Percentiles rank a stretch among this genome's conserved stretches.
Conservation (phyloP, 345 rosid species). For the Corchorus olitorius region DNA sequence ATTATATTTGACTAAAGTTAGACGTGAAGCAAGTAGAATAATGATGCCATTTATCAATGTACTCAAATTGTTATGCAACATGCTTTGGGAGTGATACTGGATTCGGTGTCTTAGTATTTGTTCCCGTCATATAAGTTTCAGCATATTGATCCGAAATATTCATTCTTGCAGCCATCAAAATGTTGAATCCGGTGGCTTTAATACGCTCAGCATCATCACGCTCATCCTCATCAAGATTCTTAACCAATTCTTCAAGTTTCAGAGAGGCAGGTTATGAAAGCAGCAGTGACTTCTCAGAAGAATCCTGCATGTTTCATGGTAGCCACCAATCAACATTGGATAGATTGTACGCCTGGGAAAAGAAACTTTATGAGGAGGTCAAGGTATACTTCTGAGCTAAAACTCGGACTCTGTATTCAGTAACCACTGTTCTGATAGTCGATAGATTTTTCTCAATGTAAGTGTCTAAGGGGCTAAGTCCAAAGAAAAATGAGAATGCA, state of each 20-base stretch:
- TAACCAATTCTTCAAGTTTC: constrained; percentile 57
- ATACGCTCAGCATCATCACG: constrained; percentile 91
- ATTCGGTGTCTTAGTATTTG: not conserved
- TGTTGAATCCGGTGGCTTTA: constrained; percentile 90
- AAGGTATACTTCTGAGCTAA: constrained; percentile 47
- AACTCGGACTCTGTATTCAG: not conserved
- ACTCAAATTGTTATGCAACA: not conserved
- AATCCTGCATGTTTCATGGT: constrained; percentile 55
- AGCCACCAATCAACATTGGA: constrained; percentile 90
- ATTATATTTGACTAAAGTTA: not conserved
- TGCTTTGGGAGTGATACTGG: not conserved
- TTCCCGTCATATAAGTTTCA: not conserved
- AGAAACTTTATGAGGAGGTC: constrained; percentile 95
- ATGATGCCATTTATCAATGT: not conserved
- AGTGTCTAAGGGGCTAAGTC: not conserved
- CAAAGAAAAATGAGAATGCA: no score
- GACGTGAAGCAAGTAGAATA: not conserved
- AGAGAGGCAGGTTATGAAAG: constrained; percentile 61
- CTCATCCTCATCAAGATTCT: constrained; percentile 77
- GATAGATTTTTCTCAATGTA: not conserved
- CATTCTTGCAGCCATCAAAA: constrained; percentile 68
- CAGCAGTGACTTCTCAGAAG: constrained; percentile 61
- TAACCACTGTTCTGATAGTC: not conserved
- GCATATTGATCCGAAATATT: constrained; percentile 2
- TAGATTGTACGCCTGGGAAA: constrained; percentile 87